Evolutionary conservation across 192 early-diverging fungal species (phyloP).

Genomic region (Coemansia sp.): DNA sequence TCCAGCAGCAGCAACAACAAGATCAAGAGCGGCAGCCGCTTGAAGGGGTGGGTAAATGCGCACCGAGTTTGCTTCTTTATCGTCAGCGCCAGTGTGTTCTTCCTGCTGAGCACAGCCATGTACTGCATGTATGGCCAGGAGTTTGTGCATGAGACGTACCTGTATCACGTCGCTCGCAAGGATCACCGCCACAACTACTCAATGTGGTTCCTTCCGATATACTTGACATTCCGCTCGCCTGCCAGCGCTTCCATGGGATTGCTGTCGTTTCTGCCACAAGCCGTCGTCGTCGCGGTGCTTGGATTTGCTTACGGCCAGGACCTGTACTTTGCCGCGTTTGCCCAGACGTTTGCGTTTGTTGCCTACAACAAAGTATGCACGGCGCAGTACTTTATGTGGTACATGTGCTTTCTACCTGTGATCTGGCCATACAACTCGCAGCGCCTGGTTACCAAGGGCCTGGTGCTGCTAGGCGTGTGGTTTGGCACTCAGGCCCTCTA

Average conservation of each 20-base stretch:
- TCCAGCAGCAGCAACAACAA: neutral
- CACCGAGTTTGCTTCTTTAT: slow-evolving; percentile 63
- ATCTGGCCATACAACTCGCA: slow-evolving; percentile 67
- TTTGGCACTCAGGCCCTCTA: slow-evolving; percentile 77
- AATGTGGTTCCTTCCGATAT: slow-evolving; percentile 94
- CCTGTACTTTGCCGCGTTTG: slow-evolving; percentile 82
- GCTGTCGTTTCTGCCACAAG: slow-evolving; percentile 83
- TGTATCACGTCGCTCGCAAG: slow-evolving; percentile 93
- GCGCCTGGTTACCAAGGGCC: slow-evolving; percentile 50
- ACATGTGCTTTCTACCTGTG: slow-evolving; percentile 86
- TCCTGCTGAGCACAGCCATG: slow-evolving; percentile 66
- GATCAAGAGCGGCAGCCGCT: no score
- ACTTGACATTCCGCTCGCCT: slow-evolving; percentile 64
- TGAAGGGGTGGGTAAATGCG: slow-evolving; percentile 49
- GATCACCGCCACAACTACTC: slow-evolving; percentile 99
- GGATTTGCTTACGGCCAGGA: slow-evolving; percentile 77
- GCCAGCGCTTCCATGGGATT: slow-evolving; percentile 59
- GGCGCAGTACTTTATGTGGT: slow-evolving; percentile 99
- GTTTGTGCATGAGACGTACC: slow-evolving; percentile 87
- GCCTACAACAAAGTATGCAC: slow-evolving; percentile 97
- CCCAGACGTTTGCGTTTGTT: slow-evolving; percentile 96
- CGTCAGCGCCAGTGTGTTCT: slow-evolving; percentile 62
- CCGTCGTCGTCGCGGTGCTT: slow-evolving; percentile 60
- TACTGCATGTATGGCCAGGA: slow-evolving; percentile 74
- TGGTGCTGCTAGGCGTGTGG: slow-evolving; percentile 65